Conservation (phyloP, 768 basidiomycete genomes). For the Tylopilus vinaceipallidus region DNA sequence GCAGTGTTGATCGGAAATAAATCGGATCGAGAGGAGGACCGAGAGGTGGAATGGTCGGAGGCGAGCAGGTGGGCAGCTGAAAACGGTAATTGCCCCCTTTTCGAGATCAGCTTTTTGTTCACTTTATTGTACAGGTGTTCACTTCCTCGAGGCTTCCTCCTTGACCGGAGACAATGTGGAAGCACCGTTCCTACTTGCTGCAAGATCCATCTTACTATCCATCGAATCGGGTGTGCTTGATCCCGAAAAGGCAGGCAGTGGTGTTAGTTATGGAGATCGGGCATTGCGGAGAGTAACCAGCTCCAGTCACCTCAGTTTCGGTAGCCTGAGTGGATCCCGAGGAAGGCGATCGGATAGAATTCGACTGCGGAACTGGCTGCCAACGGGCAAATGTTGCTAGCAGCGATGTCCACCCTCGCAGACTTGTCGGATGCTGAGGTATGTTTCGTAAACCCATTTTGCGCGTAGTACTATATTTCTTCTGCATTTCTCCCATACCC, state of each 20-base stretch:
- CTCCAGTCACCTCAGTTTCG: constrained; percentile 86
- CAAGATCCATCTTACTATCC: constrained; percentile 82
- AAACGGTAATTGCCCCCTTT: constrained; percentile 62
- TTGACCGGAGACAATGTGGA: constrained; percentile 91
- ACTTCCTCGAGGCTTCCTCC: constrained; percentile 93
- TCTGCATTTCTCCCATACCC: constrained; percentile 27
- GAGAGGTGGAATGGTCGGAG: constrained; percentile 95
- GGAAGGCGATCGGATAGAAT: constrained; percentile 57
- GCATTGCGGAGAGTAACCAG: constrained; percentile 88
- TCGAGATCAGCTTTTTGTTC: not conserved
- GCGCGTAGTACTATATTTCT: constrained; percentile 8
- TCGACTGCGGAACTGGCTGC: constrained; percentile 60
- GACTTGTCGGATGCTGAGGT: constrained; percentile 12
- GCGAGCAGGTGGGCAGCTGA: constrained; percentile 95
- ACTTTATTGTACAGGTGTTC: constrained; percentile 59
- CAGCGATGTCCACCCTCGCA: not conserved
- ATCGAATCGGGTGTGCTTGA: constrained; percentile 90
- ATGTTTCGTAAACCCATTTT: constrained; percentile 6
- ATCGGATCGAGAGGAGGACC: constrained; percentile 88
- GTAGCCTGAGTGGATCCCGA: constrained; percentile 70
- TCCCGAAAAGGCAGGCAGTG: constrained; percentile 92
- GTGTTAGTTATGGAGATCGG: constrained; percentile 95
- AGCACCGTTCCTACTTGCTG: constrained; percentile 86
- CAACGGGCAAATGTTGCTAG: constrained; percentile 67
- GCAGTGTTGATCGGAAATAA: constrained; percentile 94